Base-by-base conservation (phyloP, 2,329 filamentous ascomycete genomes). In the Scolecobasidium constrictum region DNA sequence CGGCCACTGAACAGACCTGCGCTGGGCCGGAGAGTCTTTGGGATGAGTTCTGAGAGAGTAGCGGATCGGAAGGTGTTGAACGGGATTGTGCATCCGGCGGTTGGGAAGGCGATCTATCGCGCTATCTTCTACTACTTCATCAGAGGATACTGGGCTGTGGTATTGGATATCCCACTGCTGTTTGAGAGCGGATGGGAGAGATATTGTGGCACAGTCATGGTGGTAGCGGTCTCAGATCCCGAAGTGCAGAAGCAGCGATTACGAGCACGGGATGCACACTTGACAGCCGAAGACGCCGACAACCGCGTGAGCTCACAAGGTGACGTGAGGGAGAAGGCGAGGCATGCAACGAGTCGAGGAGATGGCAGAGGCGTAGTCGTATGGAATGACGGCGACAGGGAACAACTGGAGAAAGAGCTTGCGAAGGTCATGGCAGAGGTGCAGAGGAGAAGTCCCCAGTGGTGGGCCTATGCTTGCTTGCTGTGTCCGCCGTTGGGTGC, bases 1-100 rank as follows among this genome's bases (percentile, higher is more conserved):
- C 67, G 81, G 28, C 83, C 86, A 2, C 68, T 98, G 40, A 94
- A 98, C 65, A 74, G 92, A 1, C 83, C 86, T 0, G 87, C 84
- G 1, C 74, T 98, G 1, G 92, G 92, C 1, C 69, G 79, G 36
- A 73, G 87, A 44, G 85, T 98, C 1, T 98, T 98, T 59, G 92
- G 92, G 23, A 72, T 82, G 50, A 78, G 73, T 38, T 75, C 81
- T 20, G 81, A 86, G 51, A 71, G 74, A 44, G 73, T 74, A 53
- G 72, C 69, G 49, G 87, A 94, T 60, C 72, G 90, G 19, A 77
- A 72, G 41, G 78, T 83, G 21, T 71, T 98, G 12, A 96, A 96
- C 59, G 69, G 75, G 38, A 96, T 98, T 50, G 85, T 96, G 40
- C 92, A 98, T 59, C 92, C 92, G 0, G 87, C 86, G 0, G 88